phyloP scores from a whole-genome alignment of 441 rosid genomes.

The Gossypium davidsonii region DNA sequence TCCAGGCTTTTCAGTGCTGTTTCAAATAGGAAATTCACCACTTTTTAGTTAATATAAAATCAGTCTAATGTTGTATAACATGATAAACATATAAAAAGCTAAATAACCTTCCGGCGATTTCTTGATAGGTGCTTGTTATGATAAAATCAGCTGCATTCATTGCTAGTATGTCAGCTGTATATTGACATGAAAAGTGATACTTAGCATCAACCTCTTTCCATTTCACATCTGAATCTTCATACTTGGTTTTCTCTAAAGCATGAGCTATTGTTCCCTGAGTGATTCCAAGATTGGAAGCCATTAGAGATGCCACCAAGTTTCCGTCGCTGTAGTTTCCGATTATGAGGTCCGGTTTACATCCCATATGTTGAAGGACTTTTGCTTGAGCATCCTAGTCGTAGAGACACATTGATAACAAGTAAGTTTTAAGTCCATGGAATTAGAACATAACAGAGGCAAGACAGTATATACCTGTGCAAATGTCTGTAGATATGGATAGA shows the following conservation, averaged over 20 bases:
- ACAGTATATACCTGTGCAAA: conserved; percentile 49
- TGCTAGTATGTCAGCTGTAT: conserved; percentile 76
- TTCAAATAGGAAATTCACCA: background rate
- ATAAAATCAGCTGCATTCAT: conserved; percentile 85
- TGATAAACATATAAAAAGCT: background rate
- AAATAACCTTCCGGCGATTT: conserved; percentile 81
- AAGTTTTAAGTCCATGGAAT: background rate
- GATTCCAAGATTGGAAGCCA: conserved; percentile 70
- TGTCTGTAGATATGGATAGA: conserved; percentile 78
- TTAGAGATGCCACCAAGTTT: conserved; percentile 80
- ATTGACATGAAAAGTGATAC: conserved; percentile 92
- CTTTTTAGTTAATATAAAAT: background rate
- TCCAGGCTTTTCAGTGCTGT: conserved; percentile 71
- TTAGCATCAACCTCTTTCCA: conserved; percentile 82
- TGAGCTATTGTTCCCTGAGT: conserved; percentile 91
- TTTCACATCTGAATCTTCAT: conserved; percentile 78
- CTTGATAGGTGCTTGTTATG: conserved; percentile 87
- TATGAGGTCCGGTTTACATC: conserved; percentile 80
- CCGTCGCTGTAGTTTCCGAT: conserved; percentile 94
- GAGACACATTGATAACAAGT: background rate
- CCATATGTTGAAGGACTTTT: conserved; percentile 55
- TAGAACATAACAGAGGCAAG: background rate
- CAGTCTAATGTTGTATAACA: background rate
- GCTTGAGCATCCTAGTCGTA: conserved; percentile 51
- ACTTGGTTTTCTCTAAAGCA: conserved; percentile 84